phyloP scores from a whole-genome alignment of 2,329 filamentous ascomycete genomes.

The Chalara sp. region DNA sequence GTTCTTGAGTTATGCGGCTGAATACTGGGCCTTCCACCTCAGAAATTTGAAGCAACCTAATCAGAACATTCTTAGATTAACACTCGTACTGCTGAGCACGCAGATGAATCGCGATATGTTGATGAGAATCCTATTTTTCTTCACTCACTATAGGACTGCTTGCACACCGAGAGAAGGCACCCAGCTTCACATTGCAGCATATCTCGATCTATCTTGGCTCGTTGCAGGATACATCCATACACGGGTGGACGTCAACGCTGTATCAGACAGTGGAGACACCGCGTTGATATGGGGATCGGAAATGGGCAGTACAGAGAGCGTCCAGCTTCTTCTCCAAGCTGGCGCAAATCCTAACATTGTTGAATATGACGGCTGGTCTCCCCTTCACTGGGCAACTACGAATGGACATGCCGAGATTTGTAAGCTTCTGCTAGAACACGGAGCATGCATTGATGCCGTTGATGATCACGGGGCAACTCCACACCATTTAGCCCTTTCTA shows the following conservation, averaged over 20 bases:
- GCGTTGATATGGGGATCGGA: conserved; percentile 5
- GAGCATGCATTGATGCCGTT: neutral
- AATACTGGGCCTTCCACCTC: conserved; percentile 3
- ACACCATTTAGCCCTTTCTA: neutral
- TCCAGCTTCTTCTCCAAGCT: conserved; percentile 2
- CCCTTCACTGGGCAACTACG: conserved; percentile 7
- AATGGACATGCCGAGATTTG: conserved; percentile 3
- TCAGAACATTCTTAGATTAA: neutral
- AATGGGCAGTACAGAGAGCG: neutral
- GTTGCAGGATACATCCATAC: conserved; percentile 1
- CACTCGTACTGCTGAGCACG: neutral
- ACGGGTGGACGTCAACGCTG: neutral
- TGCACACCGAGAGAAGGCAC: neutral
- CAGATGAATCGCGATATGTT: neutral
- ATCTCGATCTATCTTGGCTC: conserved; percentile 3
- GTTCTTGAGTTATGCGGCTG: conserved; percentile 1
- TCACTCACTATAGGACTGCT: neutral
- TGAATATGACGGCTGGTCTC: conserved; percentile 1
- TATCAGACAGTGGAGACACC: neutral
- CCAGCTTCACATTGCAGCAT: conserved; percentile 5
- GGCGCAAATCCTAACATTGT: conserved; percentile 5
- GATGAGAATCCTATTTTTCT: conserved; percentile 2
- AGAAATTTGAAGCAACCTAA: neutral
- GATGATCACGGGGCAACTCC: neutral
- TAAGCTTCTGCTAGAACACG: conserved; percentile 2